These are phyloP conservation scores for Salix exigua DNA, from an alignment of 345 rosid species.

Conservation along the genomic window DNA sequence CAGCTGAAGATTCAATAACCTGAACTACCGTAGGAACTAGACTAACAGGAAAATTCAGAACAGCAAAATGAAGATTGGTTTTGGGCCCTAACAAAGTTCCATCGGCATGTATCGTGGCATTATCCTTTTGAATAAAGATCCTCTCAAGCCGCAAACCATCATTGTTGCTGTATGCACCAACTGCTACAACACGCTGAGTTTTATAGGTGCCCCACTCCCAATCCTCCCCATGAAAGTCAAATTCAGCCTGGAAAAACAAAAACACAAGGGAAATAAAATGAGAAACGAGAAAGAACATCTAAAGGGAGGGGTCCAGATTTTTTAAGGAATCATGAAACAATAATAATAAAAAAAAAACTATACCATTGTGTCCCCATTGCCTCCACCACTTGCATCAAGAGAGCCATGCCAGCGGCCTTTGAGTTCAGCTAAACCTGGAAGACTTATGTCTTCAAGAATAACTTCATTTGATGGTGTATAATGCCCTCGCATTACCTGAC, in stretches of 20 bases:
- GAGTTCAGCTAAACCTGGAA: conserved; percentile 94
- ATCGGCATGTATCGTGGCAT: conserved; percentile 96
- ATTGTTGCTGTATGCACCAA: conserved; percentile 89
- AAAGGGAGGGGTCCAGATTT: background rate
- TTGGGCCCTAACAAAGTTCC: conserved; percentile 88
- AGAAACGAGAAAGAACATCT: background rate
- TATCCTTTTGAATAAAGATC: conserved; percentile 87
- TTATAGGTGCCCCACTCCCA: conserved; percentile 99
- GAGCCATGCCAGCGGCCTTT: conserved; percentile 94
- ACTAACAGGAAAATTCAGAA: conserved; percentile 90
- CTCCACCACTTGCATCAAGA: conserved; percentile 98
- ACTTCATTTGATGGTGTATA: conserved; percentile 63
- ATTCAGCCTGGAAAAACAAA: conserved; percentile 68
- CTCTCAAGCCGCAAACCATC: conserved; percentile 92
- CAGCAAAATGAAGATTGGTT: conserved; percentile 95
- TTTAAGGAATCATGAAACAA: conserved; percentile 1
- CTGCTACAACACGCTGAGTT: conserved; percentile 81
- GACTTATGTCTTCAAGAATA: conserved; percentile 65
- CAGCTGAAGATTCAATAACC: conserved; percentile 86
- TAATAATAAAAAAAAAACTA: conserved; percentile 21
- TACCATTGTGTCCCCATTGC: conserved; percentile 98
- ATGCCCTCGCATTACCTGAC: conserved; percentile 67
- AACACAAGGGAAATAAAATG: background rate
- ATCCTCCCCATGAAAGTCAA: conserved; percentile 94
- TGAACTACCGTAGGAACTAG: conserved; percentile 89